Percentiles rank a stretch among this genome's conserved stretches.
Evolutionary conservation across 179 eudicot genomes (phyloP).

Genomic region (Camellia oleifera): DNA sequence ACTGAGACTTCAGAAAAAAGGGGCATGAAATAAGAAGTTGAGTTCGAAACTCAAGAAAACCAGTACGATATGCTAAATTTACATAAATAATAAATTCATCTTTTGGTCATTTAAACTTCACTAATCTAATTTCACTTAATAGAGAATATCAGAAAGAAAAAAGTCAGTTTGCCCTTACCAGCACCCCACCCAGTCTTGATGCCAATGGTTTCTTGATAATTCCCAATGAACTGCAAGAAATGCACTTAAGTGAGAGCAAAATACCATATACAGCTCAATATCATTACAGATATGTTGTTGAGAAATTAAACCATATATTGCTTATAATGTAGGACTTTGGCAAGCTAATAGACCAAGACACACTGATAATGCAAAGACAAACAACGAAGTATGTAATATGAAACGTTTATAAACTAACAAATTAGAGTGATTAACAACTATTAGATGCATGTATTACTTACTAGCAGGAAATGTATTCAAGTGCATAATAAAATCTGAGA

Average conservation of each 20-base stretch:
- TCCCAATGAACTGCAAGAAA: conserved; percentile 71
- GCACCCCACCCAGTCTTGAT: conserved; percentile 83
- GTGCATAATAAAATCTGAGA: not conserved
- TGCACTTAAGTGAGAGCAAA: not conserved
- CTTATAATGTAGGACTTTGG: not conserved
- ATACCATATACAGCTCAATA: not conserved
- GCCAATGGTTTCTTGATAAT: conserved; percentile 74
- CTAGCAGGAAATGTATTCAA: not conserved
- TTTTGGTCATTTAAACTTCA: not conserved
- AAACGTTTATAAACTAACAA: not conserved
- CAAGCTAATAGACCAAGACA: not conserved
- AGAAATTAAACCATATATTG: not conserved
- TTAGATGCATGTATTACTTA: not conserved
- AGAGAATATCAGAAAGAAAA: conserved; percentile 7
- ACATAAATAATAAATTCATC: not conserved
- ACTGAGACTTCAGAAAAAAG: not conserved
- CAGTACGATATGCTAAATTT: not conserved
- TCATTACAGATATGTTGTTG: not conserved
- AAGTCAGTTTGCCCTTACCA: conserved; percentile 40
- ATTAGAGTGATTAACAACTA: not conserved
- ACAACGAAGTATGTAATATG: not conserved
- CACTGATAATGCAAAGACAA: no score
- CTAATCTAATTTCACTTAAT: not conserved
- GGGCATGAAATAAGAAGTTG: not conserved
- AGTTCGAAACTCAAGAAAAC: not conserved